phyloP scores from a whole-genome alignment of 2,329 filamentous ascomycete species.

The Blastomyces parvus region DNA sequence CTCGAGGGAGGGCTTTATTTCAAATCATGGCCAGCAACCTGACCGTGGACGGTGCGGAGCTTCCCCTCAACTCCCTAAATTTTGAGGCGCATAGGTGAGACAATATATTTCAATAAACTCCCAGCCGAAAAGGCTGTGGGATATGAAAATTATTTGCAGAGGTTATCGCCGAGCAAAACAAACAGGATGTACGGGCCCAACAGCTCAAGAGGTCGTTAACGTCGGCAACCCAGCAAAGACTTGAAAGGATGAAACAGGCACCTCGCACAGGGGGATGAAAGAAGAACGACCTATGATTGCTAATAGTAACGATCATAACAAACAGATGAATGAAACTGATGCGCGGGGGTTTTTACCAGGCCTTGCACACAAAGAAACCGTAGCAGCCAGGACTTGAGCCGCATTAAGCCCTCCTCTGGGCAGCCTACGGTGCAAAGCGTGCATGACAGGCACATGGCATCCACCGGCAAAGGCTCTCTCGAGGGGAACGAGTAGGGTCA shows the following conservation, averaged over 20 bases:
- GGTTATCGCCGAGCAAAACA: not conserved
- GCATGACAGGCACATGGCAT: conserved; percentile 1
- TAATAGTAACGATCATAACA: not conserved
- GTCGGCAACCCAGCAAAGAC: not conserved
- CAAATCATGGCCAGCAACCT: not conserved
- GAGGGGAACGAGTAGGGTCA: not conserved
- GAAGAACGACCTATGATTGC: not conserved
- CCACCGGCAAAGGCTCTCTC: not conserved
- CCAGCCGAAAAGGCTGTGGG: not conserved
- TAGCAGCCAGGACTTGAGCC: not conserved
- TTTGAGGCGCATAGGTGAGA: not conserved
- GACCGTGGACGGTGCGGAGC: not conserved
- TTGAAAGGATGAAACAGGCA: conserved; percentile 4
- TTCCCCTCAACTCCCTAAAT: not conserved
- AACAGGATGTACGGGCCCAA: not conserved
- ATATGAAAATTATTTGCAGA: not conserved
- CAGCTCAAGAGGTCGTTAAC: not conserved
- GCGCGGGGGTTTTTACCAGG: not conserved
- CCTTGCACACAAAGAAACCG: not conserved
- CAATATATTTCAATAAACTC: not conserved
- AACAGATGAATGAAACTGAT: not conserved
- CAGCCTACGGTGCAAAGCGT: not conserved
- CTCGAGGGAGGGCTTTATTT: not conserved
- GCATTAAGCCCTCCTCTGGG: not conserved
- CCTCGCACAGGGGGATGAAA: not conserved